A percentile compares a stretch with the other conserved stretches of the same genome.
Conservation (phyloP, 257 asterid genomes). For the Solanum stenotomum region DNA sequence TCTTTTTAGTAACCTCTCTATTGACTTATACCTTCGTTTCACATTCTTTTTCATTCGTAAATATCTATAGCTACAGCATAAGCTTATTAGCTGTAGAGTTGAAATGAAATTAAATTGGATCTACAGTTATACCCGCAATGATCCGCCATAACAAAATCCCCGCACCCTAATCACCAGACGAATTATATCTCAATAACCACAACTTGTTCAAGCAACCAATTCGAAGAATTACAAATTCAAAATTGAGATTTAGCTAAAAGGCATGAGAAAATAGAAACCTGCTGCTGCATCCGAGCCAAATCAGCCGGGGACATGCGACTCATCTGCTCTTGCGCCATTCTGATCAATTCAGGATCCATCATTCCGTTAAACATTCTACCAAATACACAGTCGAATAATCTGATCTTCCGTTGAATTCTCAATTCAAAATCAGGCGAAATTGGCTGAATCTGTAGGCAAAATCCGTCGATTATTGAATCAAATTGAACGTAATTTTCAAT, state of each 20-base stretch:
- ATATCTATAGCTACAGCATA: not conserved
- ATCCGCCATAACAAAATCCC: not conserved
- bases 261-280: constrained; percentile 29
- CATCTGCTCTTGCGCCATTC: constrained; percentile 98
- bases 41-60: not conserved
- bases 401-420: not conserved
- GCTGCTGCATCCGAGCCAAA: constrained; percentile 86
- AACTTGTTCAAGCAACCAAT: not conserved
- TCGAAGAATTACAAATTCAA: not conserved
- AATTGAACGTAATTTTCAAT: not conserved
- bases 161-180: not conserved
- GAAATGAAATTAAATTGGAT: not conserved
- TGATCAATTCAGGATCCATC: constrained; percentile 94
- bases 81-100: not conserved
- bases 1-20: not conserved
- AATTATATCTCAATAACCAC: not conserved
- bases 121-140: not conserved
- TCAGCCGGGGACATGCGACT: constrained; percentile 96
- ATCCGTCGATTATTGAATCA: not conserved
- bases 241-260: not conserved
- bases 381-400: not conserved
- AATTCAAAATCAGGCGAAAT: not conserved
- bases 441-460: not conserved
- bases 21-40: not conserved
- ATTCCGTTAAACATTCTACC: constrained; percentile 60